Conservation (phyloP, 2,329 filamentous ascomycete genomes). For the Botrytis cinerea region DNA sequence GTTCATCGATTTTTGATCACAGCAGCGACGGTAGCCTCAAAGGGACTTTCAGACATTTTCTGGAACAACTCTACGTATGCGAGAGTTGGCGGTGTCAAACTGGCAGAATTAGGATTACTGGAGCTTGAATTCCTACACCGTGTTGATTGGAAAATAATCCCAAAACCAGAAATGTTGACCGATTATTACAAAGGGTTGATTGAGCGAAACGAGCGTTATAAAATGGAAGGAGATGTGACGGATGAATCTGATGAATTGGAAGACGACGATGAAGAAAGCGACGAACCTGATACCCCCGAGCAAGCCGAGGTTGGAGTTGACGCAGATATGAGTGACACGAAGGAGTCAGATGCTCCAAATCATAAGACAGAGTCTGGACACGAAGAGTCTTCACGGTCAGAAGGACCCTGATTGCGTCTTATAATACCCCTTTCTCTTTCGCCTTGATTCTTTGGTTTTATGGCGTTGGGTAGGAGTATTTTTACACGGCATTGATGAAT, state of each 20-base stretch:
- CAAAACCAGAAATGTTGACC: conserved; percentile 87
- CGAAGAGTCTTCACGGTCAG: conserved; percentile 1
- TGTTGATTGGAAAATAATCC: conserved; percentile 96
- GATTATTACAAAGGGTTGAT: conserved; percentile 92
- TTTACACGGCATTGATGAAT: conserved; percentile 13
- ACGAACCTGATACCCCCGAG: conserved; percentile 41
- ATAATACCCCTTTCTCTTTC: conserved; percentile 19
- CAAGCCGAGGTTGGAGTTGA: conserved; percentile 30
- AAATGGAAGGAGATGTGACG: conserved; percentile 42
- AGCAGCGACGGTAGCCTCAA: conserved; percentile 91
- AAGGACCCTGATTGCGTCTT: background rate
- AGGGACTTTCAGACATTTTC: conserved; percentile 93
- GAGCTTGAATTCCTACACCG: conserved; percentile 92
- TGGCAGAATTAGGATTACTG: conserved; percentile 84
- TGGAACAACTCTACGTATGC: conserved; percentile 99
- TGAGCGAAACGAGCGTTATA: conserved; percentile 61
- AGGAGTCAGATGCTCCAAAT: conserved; percentile 36
- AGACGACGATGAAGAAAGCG: conserved; percentile 34
- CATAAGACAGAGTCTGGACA: conserved; percentile 26
- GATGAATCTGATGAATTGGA: conserved; percentile 24
- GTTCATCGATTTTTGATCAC: conserved; percentile 98
- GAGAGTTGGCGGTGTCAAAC: conserved; percentile 85
- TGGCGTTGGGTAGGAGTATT: conserved; percentile 20
- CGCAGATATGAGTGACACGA: conserved; percentile 38
- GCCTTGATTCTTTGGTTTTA: conserved; percentile 16